Conservation (phyloP, 768 basidiomycete species). For the Mycena kentingensis region DNA sequence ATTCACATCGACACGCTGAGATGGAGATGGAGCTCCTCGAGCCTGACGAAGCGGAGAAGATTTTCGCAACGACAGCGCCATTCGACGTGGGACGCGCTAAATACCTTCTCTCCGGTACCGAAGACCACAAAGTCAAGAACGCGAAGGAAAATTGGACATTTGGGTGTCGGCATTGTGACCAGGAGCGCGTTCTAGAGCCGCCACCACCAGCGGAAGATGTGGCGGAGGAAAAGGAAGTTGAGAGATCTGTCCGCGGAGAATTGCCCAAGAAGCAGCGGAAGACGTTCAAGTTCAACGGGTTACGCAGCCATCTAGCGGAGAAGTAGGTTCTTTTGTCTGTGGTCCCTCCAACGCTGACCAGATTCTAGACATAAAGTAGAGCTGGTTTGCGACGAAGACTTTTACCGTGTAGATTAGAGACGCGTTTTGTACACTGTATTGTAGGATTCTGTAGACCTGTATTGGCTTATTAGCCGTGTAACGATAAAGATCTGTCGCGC, state of each 20-base stretch:
- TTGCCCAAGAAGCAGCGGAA: conserved; percentile 23
- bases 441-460: too few species aligned
- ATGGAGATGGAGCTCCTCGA: conserved; percentile 44
- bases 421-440: too few species aligned
- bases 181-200: background rate
- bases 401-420: conserved; percentile 13
- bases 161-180: conserved; percentile 56
- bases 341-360: conserved; percentile 15
- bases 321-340: conserved; percentile 44
- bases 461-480: too few species aligned
- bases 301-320: conserved; percentile 63
- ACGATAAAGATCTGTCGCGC: too few species aligned
- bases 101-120: conserved; percentile 21
- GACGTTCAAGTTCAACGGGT: conserved; percentile 52
- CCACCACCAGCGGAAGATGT: background rate
- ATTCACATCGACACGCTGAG: conserved; percentile 62
- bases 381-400: conserved; percentile 18
- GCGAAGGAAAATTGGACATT: conserved; percentile 41
- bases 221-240: background rate
- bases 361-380: conserved; percentile 12
- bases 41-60: conserved; percentile 18
- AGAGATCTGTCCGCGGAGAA: conserved; percentile 1
- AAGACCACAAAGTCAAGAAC: conserved; percentile 24
- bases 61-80: conserved; percentile 26
- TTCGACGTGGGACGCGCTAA: conserved; percentile 24